Evolutionary conservation across 1,284 basidiomycete species (phyloP), one percentile per base, ranked within the genome.

Genomic region (Apiotrichum domesticum): DNA sequence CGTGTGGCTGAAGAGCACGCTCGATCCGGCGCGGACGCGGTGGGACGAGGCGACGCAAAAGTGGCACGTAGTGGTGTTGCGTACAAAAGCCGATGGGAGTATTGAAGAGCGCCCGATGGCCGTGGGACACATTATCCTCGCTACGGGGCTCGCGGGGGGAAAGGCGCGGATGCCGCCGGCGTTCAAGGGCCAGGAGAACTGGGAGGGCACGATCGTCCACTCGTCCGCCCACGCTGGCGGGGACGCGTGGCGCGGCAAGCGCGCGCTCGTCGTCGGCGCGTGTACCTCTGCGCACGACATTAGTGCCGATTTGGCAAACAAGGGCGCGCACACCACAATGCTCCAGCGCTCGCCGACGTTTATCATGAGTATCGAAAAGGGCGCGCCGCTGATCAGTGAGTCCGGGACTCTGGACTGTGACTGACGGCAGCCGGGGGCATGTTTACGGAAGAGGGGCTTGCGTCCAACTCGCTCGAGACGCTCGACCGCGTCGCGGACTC

Each of bases 1-100:
- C 70, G 78, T 84, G 32, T 87, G 86, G 85, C 83, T 81, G 1
- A 81, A 81, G 6, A 78, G 83, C 0, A 79, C 70, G 3, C 76
- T 84, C 8, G 77, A 70, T 41, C 68, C 69, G 2, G 29, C 68
- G 2, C 69, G 70, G n/a, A 79, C 80, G 3, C 63, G 68, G 5
- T 81, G 80, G 62, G 79, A 83, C 62, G 70, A 74, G 15, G 64
- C 70, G n/a, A 80, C 77, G 21, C 68, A 77, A n/a, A 79, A 78
- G 57, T 87, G 84, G 85, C 66, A 78, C 40, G 80, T 86, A 13
- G 79, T 72, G 3, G 77, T 86, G 13, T 21, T 21, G 21, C 65
- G 65, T 46, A 64, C 78, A 54, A 76, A 75, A 29, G 46, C 32
- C 14, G 79, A 80, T 49, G 80, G 78, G 2, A 65, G 72, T 3